Evolutionary conservation across 2,329 filamentous ascomycete species (phyloP).

Genomic region (Zalaria obscura): DNA sequence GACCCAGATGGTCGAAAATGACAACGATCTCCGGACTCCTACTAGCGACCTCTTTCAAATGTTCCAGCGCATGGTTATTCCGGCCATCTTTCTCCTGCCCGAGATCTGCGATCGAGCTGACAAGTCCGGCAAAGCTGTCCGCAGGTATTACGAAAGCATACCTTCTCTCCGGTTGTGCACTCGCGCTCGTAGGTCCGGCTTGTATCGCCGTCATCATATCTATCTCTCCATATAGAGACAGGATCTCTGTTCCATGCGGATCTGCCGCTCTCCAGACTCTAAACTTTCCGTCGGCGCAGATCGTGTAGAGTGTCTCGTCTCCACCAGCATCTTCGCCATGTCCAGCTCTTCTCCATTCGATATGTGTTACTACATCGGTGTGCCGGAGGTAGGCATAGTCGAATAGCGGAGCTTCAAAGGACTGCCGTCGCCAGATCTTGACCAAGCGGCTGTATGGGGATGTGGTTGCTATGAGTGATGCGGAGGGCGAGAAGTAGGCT

Average conservation of each 20-base stretch:
- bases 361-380: constrained; percentile 59
- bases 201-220: constrained; percentile 59
- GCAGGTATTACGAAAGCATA: constrained; percentile 76
- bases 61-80: constrained; percentile 52
- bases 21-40: constrained; percentile 77
- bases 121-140: constrained; percentile 59
- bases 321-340: constrained; percentile 55
- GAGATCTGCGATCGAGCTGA: constrained; percentile 43
- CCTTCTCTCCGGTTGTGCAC: constrained; percentile 24
- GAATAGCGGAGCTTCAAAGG: constrained; percentile 77
- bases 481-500: constrained; percentile 73
- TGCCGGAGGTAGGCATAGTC: constrained; percentile 87
- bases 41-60: constrained; percentile 75
- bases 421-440: constrained; percentile 83
- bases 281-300: constrained; percentile 66
- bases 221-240: constrained; percentile 69
- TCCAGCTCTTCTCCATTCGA: constrained; percentile 59
- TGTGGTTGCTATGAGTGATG: constrained; percentile 70
- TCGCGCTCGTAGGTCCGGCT: constrained; percentile 23
- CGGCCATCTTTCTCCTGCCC: constrained; percentile 51
- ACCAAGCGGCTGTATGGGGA: constrained; percentile 67
- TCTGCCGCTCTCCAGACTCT: constrained; percentile 75
- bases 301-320: constrained; percentile 72
- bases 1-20: constrained; percentile 67
- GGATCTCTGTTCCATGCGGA: constrained; percentile 51